Evolutionary conservation across 164 flowering plant genomes (phyloP), one percentile per base, ranked within the genome.

Genomic region (Hamamelis virginiana): DNA sequence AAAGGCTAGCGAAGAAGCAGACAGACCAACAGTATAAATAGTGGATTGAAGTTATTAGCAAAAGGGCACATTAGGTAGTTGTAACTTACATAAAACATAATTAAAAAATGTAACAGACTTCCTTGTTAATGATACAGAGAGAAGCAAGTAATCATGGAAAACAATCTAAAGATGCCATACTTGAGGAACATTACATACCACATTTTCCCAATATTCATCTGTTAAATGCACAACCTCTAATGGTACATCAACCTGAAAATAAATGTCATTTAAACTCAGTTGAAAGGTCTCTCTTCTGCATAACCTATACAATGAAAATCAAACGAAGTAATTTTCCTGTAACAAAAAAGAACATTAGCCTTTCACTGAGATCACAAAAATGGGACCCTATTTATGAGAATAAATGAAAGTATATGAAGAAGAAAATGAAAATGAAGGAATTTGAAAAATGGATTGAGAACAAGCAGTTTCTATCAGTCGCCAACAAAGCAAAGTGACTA

Each of bases 161-260:
- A n/a, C 4, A 16, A 15, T 27, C 64, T 13, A 14, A n/a, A 46
- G 25, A 22, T n/a, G 25, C n/a, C n/a, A n/a, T n/a, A n/a, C n/a
- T n/a, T n/a, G n/a, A n/a, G n/a, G n/a, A n/a, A n/a, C n/a, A n/a
- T n/a, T 43, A 46, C 87, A 52, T 81, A 91, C 98, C 92, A 94
- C 98, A 78, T 87, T 88, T 48, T 84, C 72, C 98, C 97, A 94
- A 67, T 94, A 94, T 76, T 94, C 97, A 75, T 92, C 91, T 1
- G 97, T 88, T 85, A 94, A 78, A 82, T 94, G 97, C 71, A 94
- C 97, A 76, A 94, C 88, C 86, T 92, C 95, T 72, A 94, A 69
- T 33, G 98, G 96, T 62, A 92, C 89, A 65, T 85, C 87, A 80
- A 90, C 91, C 98, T 94, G 77, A 52, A 76, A 74, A 38, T 51